These are phyloP conservation scores for Cryptosporidium bovis DNA, from an alignment of 169 alveolate species.

Conservation along the genomic window DNA sequence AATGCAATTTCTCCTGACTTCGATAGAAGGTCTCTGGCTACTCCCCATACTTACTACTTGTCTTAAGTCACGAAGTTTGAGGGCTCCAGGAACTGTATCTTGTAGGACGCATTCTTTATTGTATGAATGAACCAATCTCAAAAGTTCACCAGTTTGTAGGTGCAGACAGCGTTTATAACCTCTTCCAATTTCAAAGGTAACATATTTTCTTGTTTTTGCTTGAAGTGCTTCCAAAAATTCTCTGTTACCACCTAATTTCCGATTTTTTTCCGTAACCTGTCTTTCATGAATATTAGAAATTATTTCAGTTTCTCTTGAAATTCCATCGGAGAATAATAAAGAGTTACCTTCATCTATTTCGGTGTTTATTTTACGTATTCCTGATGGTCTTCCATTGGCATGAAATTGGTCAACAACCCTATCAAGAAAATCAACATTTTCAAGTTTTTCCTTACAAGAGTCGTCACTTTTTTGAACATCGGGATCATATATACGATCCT, in stretches of 20 bases:
- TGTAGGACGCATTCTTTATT: constrained; percentile 64
- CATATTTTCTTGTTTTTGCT: constrained; percentile 65
- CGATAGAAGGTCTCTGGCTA: constrained; percentile 78
- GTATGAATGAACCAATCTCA: constrained; percentile 65
- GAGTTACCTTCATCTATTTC: constrained; percentile 48
- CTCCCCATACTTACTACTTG: constrained; percentile 75
- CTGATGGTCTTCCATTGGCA: constrained; percentile 43
- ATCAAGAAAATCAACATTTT: constrained; percentile 61
- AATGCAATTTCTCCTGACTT: constrained; percentile 77
- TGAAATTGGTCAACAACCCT: constrained; percentile 69
- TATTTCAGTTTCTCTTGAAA: constrained; percentile 23
- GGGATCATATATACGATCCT: constrained; percentile 61
- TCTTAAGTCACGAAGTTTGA: constrained; percentile 73
- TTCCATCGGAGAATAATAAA: constrained; percentile 20
- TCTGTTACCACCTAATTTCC: constrained; percentile 65
- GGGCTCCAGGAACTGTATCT: constrained; percentile 75
- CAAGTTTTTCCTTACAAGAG: constrained; percentile 16
- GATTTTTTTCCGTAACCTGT: constrained; percentile 1
- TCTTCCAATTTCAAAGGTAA: constrained; percentile 70
- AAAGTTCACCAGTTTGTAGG: constrained; percentile 61
- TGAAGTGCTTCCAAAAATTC: constrained; percentile 63
- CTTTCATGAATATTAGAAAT: constrained; percentile 19
- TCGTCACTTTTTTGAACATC: constrained; percentile 37
- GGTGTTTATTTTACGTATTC: constrained; percentile 18
- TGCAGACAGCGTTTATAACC: constrained; percentile 67